Conservation (phyloP, 257 asterid species). For the Plantago ovata region DNA sequence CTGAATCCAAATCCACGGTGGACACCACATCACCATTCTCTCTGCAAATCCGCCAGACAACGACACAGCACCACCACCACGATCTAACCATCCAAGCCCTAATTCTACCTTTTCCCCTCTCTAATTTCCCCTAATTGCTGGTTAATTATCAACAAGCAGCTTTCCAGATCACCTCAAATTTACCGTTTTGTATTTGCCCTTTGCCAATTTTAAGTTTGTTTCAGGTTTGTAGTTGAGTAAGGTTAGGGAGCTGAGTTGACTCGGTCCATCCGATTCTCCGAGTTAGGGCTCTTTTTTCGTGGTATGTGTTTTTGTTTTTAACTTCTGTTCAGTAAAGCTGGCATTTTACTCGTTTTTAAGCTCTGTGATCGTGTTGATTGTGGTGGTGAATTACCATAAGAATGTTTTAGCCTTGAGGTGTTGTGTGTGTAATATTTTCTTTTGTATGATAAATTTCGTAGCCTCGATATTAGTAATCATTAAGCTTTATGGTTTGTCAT, state of each 20-base stretch:
- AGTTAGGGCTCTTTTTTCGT: constrained; percentile 6
- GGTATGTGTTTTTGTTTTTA: not conserved
- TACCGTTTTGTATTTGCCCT: not conserved
- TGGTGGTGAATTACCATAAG: not conserved
- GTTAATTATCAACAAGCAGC: not conserved
- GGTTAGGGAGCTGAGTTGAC: constrained; percentile 1
- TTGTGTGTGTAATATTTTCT: no score
- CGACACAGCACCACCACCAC: constrained; percentile 15
- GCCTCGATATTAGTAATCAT: no score
- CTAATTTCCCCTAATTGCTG: not conserved
- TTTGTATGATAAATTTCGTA: no score
- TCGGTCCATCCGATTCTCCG: constrained; percentile 7
- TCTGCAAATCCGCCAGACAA: constrained; percentile 8
- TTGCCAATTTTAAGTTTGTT: not conserved
- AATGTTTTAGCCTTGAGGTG: no score
- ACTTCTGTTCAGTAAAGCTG: not conserved
- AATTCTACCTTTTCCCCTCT: constrained; percentile 9
- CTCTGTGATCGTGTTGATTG: not conserved
- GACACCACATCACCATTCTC: constrained; percentile 19
- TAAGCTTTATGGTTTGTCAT: no score
- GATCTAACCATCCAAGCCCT: constrained; percentile 22
- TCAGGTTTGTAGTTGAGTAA: not conserved
- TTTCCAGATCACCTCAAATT: not conserved
- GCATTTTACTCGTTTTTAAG: not conserved
- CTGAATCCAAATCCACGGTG: constrained; percentile 20